Base-by-base conservation (phyloP, 2,329 filamentous ascomycete genomes). In the Sordariomycetes sp. region DNA sequence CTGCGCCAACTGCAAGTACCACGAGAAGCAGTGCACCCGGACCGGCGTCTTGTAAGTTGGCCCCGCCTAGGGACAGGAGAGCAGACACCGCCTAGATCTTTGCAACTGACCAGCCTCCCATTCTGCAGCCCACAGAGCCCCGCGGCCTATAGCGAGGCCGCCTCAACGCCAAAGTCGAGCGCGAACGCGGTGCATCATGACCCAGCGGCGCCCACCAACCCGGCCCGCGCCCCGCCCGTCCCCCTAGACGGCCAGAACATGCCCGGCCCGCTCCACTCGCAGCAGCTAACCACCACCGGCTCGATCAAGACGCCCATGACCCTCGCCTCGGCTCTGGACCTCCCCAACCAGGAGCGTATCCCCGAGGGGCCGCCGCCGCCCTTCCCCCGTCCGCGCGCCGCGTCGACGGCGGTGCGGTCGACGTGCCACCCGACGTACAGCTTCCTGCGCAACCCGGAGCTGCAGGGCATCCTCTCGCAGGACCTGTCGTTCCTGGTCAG, bases 1-100 rank as follows among this genome's bases (percentile, higher is more conserved):
- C 57, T 71, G 63, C 57, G 64, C 68, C 62, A 68, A 63, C 65
- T 72, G 64, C 51, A 46, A 48, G 25, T 56, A 48, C 22, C 37
- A 56, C 22, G 22, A 48, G 32, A 54, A 54, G 53, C 53, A 20
- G 6, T 54, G 53, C 20, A 37, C 28, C 11, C 53, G 28, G 18
- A 25, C 34, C 32, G 34, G 53, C 16, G 8, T 54, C 32, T 24
- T 11, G 32, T 54, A 18, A 35, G 53, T 54, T 10, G 53, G 37
- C 37, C 51, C 25, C 28, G 10, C n/a, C 43, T 22, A n/a, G n/a
- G n/a, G n/a, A n/a, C n/a, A n/a, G n/a, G n/a, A n/a, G n/a, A n/a
- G n/a, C n/a, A n/a, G n/a, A n/a, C n/a, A n/a, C n/a, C n/a, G n/a
- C n/a, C n/a, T 40, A 11, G 37, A 11, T 14, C 37, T 4, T 40